Evolutionary conservation across 2,329 filamentous ascomycete genomes (phyloP).

Genomic region (Dactylonectria estremocensis): DNA sequence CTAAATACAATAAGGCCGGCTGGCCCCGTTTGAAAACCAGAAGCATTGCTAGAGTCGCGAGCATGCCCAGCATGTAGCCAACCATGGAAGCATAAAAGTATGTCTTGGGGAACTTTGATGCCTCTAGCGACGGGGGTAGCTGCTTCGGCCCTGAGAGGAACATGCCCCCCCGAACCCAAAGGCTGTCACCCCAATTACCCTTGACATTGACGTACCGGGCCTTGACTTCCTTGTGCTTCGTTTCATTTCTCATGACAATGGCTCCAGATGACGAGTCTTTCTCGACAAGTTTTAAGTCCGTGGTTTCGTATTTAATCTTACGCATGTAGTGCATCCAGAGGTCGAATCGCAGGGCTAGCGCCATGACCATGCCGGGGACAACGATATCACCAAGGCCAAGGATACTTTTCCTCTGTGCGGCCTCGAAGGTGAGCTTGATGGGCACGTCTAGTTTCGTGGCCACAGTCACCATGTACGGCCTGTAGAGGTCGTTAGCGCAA

Average conservation of each 20-base stretch:
- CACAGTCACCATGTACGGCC: slow-evolving; percentile 87
- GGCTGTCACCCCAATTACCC: slow-evolving; percentile 85
- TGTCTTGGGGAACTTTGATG: slow-evolving; percentile 79
- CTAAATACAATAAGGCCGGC: slow-evolving; percentile 92
- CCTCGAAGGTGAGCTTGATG: slow-evolving; percentile 87
- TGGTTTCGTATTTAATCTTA: slow-evolving; percentile 68
- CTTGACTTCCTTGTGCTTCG: slow-evolving; percentile 65
- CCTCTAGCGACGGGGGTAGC: slow-evolving; percentile 53
- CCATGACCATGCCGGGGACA: slow-evolving; percentile 91
- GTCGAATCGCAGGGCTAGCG: slow-evolving; percentile 91
- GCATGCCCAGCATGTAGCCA: slow-evolving; percentile 86
- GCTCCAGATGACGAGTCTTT: slow-evolving; percentile 53
- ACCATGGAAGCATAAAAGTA: slow-evolving; percentile 86
- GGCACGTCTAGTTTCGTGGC: slow-evolving; percentile 92
- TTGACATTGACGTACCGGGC: slow-evolving; percentile 71
- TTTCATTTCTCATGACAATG: slow-evolving; percentile 54
- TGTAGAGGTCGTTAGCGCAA: slow-evolving; percentile 51
- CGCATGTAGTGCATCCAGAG: slow-evolving; percentile 85
- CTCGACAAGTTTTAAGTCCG: slow-evolving; percentile 53
- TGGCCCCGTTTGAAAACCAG: slow-evolving; percentile 86
- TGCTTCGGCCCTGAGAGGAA: slow-evolving; percentile 44
- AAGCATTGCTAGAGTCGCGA: slow-evolving; percentile 83
- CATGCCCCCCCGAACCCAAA: slow-evolving; percentile 74
- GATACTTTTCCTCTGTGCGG: slow-evolving; percentile 81
- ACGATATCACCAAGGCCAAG: slow-evolving; percentile 96